A percentile compares a stretch with the other conserved stretches of the same genome.
These are phyloP conservation scores for Choiromyces venosus DNA, from an alignment of 495 filamentous ascomycete species.

Conservation along the genomic window DNA sequence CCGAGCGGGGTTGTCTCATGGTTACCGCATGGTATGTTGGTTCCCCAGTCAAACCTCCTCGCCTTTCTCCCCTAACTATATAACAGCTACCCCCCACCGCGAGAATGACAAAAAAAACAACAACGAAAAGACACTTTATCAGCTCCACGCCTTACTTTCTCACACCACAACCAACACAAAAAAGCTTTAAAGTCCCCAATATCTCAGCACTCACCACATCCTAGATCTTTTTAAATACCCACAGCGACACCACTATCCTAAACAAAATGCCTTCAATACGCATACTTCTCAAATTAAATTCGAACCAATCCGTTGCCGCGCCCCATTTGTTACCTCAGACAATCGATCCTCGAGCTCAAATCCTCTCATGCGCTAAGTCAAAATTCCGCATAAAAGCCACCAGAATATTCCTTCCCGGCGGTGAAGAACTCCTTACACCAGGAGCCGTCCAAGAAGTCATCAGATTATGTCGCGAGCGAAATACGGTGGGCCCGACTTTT, in stretches of 20 bases:
- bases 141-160: too few species aligned
- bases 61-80: not conserved
- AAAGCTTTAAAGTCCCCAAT: not conserved
- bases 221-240: not conserved
- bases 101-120: too few species aligned
- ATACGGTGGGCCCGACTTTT: slow-evolving; percentile 36
- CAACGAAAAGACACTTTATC: too few species aligned
- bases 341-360: slow-evolving; percentile 10
- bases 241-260: not conserved
- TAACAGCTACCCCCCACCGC: not conserved
- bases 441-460: slow-evolving; percentile 34
- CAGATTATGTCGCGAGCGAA: not conserved
- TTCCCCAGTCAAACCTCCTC: too few species aligned
- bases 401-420: slow-evolving; percentile 42
- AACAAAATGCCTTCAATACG: slow-evolving; percentile 24
- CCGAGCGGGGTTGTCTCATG: not conserved
- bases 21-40: not conserved
- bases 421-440: slow-evolving; percentile 40
- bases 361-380: slow-evolving; percentile 41
- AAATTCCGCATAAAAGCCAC: slow-evolving; percentile 43
- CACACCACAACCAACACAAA: not conserved
- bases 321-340: slow-evolving; percentile 17
- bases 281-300: slow-evolving; percentile 25
- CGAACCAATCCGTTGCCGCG: slow-evolving; percentile 27
- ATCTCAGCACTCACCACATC: not conserved